Evolutionary conservation across 352 stramenopile species (phyloP).

Genomic region (Pythium biforme): DNA sequence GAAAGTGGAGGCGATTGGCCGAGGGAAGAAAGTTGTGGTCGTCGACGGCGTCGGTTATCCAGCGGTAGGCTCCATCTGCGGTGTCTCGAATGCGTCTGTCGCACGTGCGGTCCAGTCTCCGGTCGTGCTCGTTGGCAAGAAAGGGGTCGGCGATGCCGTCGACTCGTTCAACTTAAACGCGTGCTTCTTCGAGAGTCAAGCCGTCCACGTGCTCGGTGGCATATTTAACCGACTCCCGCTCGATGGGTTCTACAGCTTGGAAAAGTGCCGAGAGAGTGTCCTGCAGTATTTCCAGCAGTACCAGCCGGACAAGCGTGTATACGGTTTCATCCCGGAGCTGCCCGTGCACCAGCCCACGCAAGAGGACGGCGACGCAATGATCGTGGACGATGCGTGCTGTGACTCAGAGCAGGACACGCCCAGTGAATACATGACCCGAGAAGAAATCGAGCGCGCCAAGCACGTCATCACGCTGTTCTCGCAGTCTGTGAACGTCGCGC

Average conservation of each 20-base stretch:
- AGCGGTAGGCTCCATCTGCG: conserved; percentile 79
- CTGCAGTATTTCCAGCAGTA: conserved; percentile 90
- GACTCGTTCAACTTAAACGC: conserved; percentile 98
- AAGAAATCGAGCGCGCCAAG: conserved; percentile 22
- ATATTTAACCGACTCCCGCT: conserved; percentile 95
- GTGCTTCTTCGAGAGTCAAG: conserved; percentile 90
- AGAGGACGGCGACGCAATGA: conserved; percentile 19
- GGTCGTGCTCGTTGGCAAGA: conserved; percentile 94
- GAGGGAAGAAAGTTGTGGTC: conserved; percentile 91
- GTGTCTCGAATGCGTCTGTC: conserved; percentile 71
- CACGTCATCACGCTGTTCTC: conserved; percentile 30
- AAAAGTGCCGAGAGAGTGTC: conserved; percentile 90
- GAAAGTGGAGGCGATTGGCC: conserved; percentile 88
- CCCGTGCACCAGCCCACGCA: conserved; percentile 10
- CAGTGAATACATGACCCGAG: conserved; percentile 20
- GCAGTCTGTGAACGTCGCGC: conserved; percentile 23
- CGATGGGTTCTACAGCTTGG: conserved; percentile 94
- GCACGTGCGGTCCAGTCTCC: conserved; percentile 64
- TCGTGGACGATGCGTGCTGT: conserved; percentile 17
- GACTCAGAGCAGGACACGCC: not conserved
- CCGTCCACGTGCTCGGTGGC: conserved; percentile 92
- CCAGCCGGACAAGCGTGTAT: conserved; percentile 60
- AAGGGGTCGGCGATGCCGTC: conserved; percentile 95
- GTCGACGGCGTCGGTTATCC: conserved; percentile 98
- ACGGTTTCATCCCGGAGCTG: conserved; percentile 85